Percentiles rank a stretch among this genome's conserved stretches.
Evolutionary conservation across 441 rosid species (phyloP).

Genomic region (Eruca vesicaria): DNA sequence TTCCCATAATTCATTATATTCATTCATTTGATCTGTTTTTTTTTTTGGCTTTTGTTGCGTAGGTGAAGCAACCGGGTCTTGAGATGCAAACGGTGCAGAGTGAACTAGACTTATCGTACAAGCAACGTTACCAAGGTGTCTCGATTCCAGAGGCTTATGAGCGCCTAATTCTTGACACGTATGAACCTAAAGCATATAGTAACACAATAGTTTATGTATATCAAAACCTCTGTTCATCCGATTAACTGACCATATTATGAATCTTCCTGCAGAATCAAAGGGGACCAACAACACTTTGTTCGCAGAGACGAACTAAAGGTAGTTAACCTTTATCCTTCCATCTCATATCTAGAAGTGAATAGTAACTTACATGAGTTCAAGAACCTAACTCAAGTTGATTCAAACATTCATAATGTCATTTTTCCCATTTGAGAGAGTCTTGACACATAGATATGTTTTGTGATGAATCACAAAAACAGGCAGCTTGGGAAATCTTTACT

Average conservation of each 20-base stretch:
- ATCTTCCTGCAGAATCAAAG: constrained; percentile 65
- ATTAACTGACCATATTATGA: background rate
- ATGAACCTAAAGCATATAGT: constrained; percentile 25
- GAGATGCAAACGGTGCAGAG: constrained; percentile 96
- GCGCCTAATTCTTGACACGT: constrained; percentile 98
- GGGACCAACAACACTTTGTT: constrained; percentile 99
- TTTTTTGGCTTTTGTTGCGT: constrained; percentile 18
- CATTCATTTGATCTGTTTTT: background rate
- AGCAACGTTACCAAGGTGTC: constrained; percentile 85
- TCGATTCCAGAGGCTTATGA: constrained; percentile 95
- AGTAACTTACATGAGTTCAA: background rate
- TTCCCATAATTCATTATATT: background rate
- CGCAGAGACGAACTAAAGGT: constrained; percentile 99
- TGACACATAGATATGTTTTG: background rate
- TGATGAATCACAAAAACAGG: constrained; percentile 47
- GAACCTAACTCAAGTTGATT: background rate
- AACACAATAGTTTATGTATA: background rate
- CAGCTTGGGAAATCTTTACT: constrained; percentile 99
- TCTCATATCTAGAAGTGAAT: background rate
- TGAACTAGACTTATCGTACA: constrained; percentile 92
- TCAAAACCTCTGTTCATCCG: background rate
- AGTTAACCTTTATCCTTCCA: constrained; percentile 2
- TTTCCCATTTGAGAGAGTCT: constrained; percentile 3
- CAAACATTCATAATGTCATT: background rate
- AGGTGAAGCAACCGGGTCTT: constrained; percentile 98